Evolutionary conservation across 1,284 basidiomycete species (phyloP).

Genomic region (Austroboletus sp.): DNA sequence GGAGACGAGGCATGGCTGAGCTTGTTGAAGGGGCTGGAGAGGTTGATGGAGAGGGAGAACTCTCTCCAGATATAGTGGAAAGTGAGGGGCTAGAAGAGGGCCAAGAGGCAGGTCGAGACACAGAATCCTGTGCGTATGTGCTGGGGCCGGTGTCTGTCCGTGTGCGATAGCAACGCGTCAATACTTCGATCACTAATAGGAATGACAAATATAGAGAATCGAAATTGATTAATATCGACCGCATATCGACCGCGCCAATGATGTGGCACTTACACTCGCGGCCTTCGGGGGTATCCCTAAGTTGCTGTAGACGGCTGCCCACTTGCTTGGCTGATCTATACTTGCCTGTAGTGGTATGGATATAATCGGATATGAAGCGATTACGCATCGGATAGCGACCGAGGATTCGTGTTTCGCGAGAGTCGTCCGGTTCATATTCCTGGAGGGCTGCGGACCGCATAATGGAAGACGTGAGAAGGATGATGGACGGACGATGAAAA

Average conservation of each 20-base stretch:
- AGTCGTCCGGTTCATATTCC: slow-evolving; percentile 61
- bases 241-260: slow-evolving; percentile 21
- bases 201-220: slow-evolving; percentile 30
- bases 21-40: slow-evolving; percentile 36
- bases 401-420: slow-evolving; percentile 59
- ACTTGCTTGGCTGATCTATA: slow-evolving; percentile 65
- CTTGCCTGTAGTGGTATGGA: slow-evolving; percentile 55
- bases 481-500: slow-evolving; percentile 7
- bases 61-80: slow-evolving; percentile 35
- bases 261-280: slow-evolving; percentile 48
- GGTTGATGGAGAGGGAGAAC: slow-evolving; percentile 33
- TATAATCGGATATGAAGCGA: slow-evolving; percentile 66
- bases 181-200: slow-evolving; percentile 29
- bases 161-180: slow-evolving; percentile 32
- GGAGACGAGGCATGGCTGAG: slow-evolving; percentile 22
- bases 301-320: slow-evolving; percentile 64
- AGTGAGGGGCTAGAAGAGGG: slow-evolving; percentile 23
- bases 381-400: slow-evolving; percentile 69
- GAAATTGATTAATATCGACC: slow-evolving; percentile 26
- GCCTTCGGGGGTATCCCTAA: slow-evolving; percentile 60
- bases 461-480: slow-evolving; percentile 21
- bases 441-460: slow-evolving; percentile 37
- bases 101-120: slow-evolving; percentile 11
- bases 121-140: slow-evolving; percentile 15
- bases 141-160: slow-evolving; percentile 19